These are phyloP conservation scores for Stachybotrys chartarum DNA, from an alignment of 2,329 filamentous ascomycete genomes.

Conservation along the genomic window DNA sequence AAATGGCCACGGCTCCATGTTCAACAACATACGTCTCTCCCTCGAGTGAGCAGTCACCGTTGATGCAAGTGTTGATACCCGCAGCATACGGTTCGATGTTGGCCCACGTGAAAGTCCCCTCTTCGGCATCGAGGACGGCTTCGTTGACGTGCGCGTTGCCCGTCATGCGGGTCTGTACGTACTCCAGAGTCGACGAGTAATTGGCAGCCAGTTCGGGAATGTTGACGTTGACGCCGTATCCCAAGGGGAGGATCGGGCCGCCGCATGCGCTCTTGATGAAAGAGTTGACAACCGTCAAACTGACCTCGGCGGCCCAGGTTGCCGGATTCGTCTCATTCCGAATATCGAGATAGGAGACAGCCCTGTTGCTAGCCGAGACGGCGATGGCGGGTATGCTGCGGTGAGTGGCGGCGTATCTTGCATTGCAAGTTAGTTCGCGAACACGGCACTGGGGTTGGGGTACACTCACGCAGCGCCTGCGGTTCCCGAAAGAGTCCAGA, in stretches of 20 bases:
- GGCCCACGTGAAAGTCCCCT: slow-evolving; percentile 34
- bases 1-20: slow-evolving; percentile 32
- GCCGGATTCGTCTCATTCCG: slow-evolving; percentile 34
- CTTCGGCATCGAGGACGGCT: slow-evolving; percentile 34
- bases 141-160: slow-evolving; percentile 39
- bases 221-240: slow-evolving; percentile 46
- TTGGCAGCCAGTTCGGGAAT: slow-evolving; percentile 35
- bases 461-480: slow-evolving; percentile 31
- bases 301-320: slow-evolving; percentile 32
- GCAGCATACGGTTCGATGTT: slow-evolving; percentile 27
- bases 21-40: slow-evolving; percentile 42
- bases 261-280: slow-evolving; percentile 30
- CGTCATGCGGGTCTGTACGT: slow-evolving; percentile 39
- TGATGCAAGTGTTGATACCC: slow-evolving; percentile 41
- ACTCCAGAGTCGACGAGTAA: slow-evolving; percentile 27
- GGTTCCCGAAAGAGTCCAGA: slow-evolving; percentile 44
- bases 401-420: slow-evolving; percentile 39
- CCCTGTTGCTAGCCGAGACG: slow-evolving; percentile 34
- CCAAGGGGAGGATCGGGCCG: slow-evolving; percentile 32
- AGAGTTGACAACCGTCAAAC: slow-evolving; percentile 34
- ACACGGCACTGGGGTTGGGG: background rate
- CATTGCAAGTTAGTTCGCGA: background rate
- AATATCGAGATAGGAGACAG: slow-evolving; percentile 31
- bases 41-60: slow-evolving; percentile 42
- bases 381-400: slow-evolving; percentile 43